These are phyloP conservation scores for Thelephora terrestris DNA, from an alignment of 1,284 basidiomycete species.

Conservation along the genomic window DNA sequence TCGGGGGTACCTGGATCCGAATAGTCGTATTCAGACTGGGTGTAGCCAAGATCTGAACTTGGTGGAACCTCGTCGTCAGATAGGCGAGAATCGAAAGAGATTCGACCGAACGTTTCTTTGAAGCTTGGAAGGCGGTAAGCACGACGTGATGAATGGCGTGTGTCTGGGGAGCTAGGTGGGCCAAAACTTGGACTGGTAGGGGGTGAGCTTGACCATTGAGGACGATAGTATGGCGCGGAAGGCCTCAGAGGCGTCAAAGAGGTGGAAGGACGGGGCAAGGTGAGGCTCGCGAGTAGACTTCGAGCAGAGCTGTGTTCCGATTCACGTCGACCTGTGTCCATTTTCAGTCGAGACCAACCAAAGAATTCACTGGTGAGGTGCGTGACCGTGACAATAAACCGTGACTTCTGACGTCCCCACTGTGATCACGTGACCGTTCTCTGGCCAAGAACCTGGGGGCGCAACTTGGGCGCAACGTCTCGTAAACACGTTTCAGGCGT, in stretches of 20 bases:
- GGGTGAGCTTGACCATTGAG: background rate
- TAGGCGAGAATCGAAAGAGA: background rate
- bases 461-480: too few relatives aligned
- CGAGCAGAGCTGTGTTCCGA: too few relatives aligned
- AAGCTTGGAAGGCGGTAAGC: background rate
- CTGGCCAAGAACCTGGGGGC: too few relatives aligned
- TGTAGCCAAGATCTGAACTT: background rate
- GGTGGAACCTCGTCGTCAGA: background rate
- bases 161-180: background rate
- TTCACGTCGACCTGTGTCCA: too few relatives aligned
- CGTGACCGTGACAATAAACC: too few relatives aligned
- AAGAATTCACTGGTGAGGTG: too few relatives aligned
- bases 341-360: too few relatives aligned
- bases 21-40: background rate
- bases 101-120: background rate
- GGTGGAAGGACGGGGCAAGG: background rate
- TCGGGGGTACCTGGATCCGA: background rate
- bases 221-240: background rate
- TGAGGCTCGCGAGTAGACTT: background rate
- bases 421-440: too few relatives aligned
- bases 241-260: background rate
- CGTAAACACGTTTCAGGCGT: too few relatives aligned
- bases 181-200: background rate
- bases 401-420: too few relatives aligned
- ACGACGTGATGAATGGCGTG: background rate